Evolutionary conservation across 2,329 filamentous ascomycete species (phyloP), one percentile per base, ranked within the genome.

Genomic region (Fusarium hostae): DNA sequence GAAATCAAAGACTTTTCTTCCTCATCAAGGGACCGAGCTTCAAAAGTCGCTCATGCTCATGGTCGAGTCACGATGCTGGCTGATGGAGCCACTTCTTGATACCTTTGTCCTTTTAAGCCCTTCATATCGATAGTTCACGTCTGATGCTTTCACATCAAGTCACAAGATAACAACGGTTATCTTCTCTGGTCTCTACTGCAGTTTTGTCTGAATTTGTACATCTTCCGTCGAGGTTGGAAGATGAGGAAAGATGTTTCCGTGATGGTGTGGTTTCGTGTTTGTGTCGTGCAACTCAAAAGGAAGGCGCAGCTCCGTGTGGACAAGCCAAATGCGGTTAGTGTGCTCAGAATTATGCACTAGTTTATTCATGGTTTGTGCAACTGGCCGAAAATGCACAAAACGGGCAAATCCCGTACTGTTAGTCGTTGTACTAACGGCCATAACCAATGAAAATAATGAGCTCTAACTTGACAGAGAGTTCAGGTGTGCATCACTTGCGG

Each of bases 261-360:
- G 54, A 66, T 51, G 70, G 66, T 70, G 70, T 73, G 66, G 70
- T 73, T 72, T 72, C 70, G 70, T 56, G 44, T 73, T 61, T 72
- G 54, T 54, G 56, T 65, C 47, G 48, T 55, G 57, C 50, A 16
- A 45, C 50, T 24, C 43, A 45, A 51, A 55, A 54, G 45, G 44
- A 59, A 39, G 35, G 26, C 16, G 16, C 16, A n/a, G 62, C 6
- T 52, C 48, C 32, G 12, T 52, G 22, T 28, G 18, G 8, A 3
- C 4, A 20, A 20, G n/a, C 30, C 8, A 28, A 35, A 48, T 28
- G 3, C 30, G 26, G 58, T 61, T 54, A 56, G 48, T 24, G 48
- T 48, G 51, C 34, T 44, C 47, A 48, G 22, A 51, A 18, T 54
- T 70, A n/a, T 68, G 47, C 37, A 56, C 34, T 18, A 12, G 34